Conservation (phyloP, 306 rosid species). For the Leucaena leucocephala region DNA sequence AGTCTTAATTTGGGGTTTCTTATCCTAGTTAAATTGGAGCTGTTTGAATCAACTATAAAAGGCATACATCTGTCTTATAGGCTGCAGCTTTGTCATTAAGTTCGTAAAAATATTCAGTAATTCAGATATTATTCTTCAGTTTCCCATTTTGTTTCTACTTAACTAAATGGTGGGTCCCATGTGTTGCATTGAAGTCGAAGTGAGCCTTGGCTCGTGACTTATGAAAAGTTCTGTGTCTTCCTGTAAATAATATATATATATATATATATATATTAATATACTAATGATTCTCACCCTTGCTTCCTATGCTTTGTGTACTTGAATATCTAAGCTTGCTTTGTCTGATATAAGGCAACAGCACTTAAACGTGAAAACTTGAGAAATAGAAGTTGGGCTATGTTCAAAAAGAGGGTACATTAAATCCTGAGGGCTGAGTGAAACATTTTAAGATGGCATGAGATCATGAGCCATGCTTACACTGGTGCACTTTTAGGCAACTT, state of each 20-base stretch:
- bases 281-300: neutral
- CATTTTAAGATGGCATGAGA: neutral
- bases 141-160: neutral
- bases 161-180: neutral
- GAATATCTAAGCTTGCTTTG: neutral
- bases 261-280: neutral
- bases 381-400: slow-evolving; percentile 4
- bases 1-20: neutral
- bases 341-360: neutral
- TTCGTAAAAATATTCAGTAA: neutral
- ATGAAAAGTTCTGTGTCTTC: neutral
- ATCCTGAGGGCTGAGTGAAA: neutral
- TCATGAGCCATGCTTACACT: slow-evolving; percentile 4
- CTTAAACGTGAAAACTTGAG: neutral
- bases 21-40: neutral
- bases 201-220: neutral
- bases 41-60: neutral
- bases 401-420: neutral
- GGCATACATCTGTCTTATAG: neutral
- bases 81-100: neutral
- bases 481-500: slow-evolving; percentile 21
- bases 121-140: neutral
- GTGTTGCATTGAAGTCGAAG: neutral
- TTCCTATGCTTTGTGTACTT: slow-evolving; percentile 3
- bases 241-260: neutral